A percentile compares a stretch with the other conserved stretches of the same genome.
Conservation (phyloP, 768 basidiomycete species). For the Coprinellus micaceus region DNA sequence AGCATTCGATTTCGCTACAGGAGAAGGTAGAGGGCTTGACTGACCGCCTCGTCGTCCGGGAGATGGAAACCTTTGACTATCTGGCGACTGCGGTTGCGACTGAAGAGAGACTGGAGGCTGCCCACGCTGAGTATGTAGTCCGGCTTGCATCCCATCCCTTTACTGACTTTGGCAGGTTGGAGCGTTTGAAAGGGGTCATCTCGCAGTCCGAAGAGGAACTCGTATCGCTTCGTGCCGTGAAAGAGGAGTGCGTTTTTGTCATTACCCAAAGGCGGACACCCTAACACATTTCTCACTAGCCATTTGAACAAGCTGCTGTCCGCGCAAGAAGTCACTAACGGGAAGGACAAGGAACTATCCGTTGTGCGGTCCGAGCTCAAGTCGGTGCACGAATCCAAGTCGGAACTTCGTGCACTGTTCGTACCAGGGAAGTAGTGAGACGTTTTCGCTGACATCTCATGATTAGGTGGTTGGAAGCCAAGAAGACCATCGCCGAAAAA, state of each 20-base stretch:
- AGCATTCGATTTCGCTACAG: constrained; percentile 13
- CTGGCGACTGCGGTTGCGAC: constrained; percentile 20
- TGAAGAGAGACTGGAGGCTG: constrained; percentile 20
- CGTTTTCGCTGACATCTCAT: neutral
- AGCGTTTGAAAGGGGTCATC: constrained; percentile 7
- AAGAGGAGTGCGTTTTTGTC: constrained; percentile 17
- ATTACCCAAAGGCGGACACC: neutral
- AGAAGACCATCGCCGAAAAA: constrained; percentile 18
- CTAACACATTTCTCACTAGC: constrained; percentile 5
- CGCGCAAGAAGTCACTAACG: constrained; percentile 22
- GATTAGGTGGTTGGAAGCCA: constrained; percentile 23
- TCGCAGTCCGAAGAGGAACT: constrained; percentile 14
- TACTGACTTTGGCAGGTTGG: constrained; percentile 8
- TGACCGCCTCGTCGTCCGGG: constrained; percentile 22
- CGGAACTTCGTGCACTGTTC: constrained; percentile 24
- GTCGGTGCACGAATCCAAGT: constrained; percentile 23
- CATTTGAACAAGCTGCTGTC: constrained; percentile 19
- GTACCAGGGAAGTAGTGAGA: neutral
- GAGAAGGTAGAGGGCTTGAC: constrained; percentile 21
- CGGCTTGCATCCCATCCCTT: neutral
- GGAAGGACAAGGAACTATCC: constrained; percentile 23
- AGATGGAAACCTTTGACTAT: constrained; percentile 25
- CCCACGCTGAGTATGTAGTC: constrained; percentile 15
- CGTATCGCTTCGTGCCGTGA: constrained; percentile 12
- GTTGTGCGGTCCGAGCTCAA: constrained; percentile 19